Evolutionary conservation across 306 rosid species (phyloP).

Genomic region (Cyamopsis tetragonoloba): DNA sequence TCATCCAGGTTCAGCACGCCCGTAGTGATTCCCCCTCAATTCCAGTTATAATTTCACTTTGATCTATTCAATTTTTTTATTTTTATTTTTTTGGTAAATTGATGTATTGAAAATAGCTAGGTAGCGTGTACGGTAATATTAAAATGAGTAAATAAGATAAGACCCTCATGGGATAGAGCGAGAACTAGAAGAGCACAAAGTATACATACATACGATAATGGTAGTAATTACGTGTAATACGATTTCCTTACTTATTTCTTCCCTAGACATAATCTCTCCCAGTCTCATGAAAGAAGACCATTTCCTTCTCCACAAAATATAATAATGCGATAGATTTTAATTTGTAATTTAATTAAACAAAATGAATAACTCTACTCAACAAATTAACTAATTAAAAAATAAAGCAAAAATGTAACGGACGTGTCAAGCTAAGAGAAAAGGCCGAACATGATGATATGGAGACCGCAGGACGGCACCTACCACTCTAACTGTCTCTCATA

Average conservation of each 20-base stretch:
- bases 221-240: not conserved
- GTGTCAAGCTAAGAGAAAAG: not conserved
- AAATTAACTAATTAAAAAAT: not conserved
- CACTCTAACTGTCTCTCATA: too few relatives aligned
- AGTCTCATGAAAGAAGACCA: not conserved
- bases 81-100: too few relatives aligned
- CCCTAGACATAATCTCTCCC: not conserved
- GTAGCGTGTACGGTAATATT: not conserved
- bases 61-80: too few relatives aligned
- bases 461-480: not conserved
- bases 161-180: not conserved
- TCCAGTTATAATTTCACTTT: too few relatives aligned
- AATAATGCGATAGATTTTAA: not conserved
- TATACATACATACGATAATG: too few relatives aligned
- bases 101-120: too few relatives aligned
- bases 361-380: too few relatives aligned
- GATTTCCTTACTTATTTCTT: not conserved
- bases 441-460: not conserved
- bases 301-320: not conserved
- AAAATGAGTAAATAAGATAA: not conserved
- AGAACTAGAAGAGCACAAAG: not conserved
- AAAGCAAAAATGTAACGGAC: too few relatives aligned
- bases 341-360: too few relatives aligned
- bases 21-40: too few relatives aligned
- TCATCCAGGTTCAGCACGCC: too few relatives aligned